These are phyloP conservation scores for Pythium myriotylum DNA, from an alignment of 352 stramenopile species.

Conservation along the genomic window DNA sequence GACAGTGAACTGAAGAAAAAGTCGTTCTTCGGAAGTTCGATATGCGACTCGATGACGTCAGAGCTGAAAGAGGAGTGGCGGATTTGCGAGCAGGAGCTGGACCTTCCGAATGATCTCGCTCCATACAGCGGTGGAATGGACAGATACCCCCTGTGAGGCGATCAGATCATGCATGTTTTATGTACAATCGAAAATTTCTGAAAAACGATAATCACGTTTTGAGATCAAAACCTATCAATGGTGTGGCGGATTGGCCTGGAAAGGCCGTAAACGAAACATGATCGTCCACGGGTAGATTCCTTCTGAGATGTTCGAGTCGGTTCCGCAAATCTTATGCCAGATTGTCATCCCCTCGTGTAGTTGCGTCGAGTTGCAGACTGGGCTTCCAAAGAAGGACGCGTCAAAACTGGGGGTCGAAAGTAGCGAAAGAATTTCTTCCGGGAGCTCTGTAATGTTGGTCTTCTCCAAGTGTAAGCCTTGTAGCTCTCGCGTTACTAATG, in stretches of 20 bases:
- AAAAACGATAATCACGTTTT: too few species aligned
- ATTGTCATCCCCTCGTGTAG: not conserved
- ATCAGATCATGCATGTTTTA: too few species aligned
- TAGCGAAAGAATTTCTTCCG: not conserved
- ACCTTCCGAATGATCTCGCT: not conserved
- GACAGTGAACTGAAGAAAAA: not conserved
- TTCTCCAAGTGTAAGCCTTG: not conserved
- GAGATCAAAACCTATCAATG: too few species aligned
- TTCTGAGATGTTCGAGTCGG: not conserved
- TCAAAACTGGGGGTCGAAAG: not conserved
- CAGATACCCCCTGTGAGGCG: not conserved
- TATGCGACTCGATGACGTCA: slow-evolving; percentile 2
- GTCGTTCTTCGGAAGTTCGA: slow-evolving; percentile 17
- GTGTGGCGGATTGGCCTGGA: not conserved
- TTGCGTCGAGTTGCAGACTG: not conserved
- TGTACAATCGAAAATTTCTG: too few species aligned
- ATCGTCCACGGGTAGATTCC: slow-evolving; percentile 2
- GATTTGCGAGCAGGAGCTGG: slow-evolving; percentile 2
- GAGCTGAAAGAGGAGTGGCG: not conserved
- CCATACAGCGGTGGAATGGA: not conserved
- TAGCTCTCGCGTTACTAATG: not conserved
- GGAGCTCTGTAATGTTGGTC: not conserved
- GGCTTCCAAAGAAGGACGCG: slow-evolving; percentile 1
- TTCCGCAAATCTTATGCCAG: not conserved
- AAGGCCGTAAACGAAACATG: slow-evolving; percentile 3